Evolutionary conservation across 2,329 filamentous ascomycete species (phyloP).

Genomic region (Talaromyces sp.): DNA sequence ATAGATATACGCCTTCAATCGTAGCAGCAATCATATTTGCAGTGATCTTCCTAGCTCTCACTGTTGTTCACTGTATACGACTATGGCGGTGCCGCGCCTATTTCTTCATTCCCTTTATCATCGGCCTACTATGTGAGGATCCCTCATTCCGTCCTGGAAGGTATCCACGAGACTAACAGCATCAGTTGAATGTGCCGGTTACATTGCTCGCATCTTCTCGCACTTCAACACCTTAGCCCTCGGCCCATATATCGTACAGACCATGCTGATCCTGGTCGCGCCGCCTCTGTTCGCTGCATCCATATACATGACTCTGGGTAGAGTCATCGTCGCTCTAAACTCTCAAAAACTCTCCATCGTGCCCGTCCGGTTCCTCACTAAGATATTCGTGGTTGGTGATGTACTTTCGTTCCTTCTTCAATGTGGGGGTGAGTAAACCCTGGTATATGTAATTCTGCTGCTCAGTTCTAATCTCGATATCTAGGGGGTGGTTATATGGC

Average conservation of each 20-base stretch:
- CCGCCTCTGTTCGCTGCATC: conserved; percentile 37
- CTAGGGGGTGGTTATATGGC: conserved; percentile 20
- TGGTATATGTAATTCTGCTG: neutral
- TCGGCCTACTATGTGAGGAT: neutral
- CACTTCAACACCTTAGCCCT: neutral
- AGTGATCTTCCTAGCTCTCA: neutral
- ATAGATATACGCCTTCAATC: neutral
- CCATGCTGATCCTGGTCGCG: conserved; percentile 27
- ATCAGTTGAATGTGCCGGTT: conserved; percentile 6
- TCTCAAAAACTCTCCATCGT: conserved; percentile 24
- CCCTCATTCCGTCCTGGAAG: neutral
- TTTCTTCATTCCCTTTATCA: neutral
- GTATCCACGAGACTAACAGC: neutral
- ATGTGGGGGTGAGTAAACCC: conserved; percentile 21
- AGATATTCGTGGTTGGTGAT: conserved; percentile 32
- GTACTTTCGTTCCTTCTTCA: conserved; percentile 34
- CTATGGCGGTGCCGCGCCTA: neutral
- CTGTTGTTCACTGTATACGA: neutral
- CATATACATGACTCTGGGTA: conserved; percentile 35
- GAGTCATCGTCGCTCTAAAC: conserved; percentile 28
- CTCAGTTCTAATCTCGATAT: neutral
- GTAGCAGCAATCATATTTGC: neutral
- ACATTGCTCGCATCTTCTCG: conserved; percentile 2
- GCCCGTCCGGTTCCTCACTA: conserved; percentile 30
- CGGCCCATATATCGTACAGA: conserved; percentile 1